Base-by-base conservation (phyloP, 208 protist genomes). In the Leishmania braziliensis region DNA sequence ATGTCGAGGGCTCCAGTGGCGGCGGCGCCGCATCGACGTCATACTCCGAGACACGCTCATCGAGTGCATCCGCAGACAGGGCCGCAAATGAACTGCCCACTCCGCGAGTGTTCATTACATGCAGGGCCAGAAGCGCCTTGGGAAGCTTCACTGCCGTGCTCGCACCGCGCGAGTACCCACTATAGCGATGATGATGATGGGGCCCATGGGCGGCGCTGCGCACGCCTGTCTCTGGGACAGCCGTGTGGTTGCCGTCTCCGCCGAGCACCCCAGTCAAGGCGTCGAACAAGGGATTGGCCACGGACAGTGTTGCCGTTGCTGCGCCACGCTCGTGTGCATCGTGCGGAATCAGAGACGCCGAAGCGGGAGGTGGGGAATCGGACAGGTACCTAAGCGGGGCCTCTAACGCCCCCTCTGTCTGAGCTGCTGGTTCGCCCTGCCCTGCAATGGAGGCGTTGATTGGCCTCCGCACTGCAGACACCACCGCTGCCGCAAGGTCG, bases 41-140 rank as follows among this genome's bases (percentile, higher is more conserved):
- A n/a, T 12, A 12, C 26, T 73, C 46, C 23, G 69, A 54, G 69
- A 33, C 46, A 51, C 26, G 26, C 69, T 51, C 69, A 29, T 51
- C 69, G 26, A 73, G 5, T 23, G 20, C 16, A 51, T 73, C 5
- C 43, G 33, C 26, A 73, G 33, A 46, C 46, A 51, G 46, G n/a
- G 69, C 18, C 10, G 33, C 51, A 5, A 39, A 5, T 76, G 51
- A 63, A 5, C 74, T n/a, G 39, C 23, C 10, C 39, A 76, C 50
- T 12, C 48, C 74, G 65, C 43, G 53, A 3, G 70, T 50, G 4
- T 60, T 71, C 81, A 84, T 75, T 58, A 77, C 51, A 50, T 84
- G 69, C 68, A 80, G n/a, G 14, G 81, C 81, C 18, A 84, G 81
- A 9, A 80, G 50, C 51, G 81, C 78, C 3, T 73, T 75, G 39